Evolutionary conservation across 768 basidiomycete genomes (phyloP).

Genomic region (Tubosaeta sp.): DNA sequence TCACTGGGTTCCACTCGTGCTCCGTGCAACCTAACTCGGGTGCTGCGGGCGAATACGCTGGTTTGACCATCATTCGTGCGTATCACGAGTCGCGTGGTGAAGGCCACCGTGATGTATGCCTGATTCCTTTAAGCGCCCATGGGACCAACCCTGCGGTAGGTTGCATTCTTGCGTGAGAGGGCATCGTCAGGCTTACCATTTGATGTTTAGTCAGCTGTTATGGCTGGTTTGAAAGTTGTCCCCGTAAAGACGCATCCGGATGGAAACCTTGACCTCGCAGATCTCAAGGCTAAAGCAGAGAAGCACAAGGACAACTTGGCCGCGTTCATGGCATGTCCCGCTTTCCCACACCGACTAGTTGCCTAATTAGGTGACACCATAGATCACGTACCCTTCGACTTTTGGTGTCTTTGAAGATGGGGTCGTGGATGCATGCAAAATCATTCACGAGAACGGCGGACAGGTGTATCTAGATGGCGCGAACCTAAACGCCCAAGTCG

Average conservation of each 20-base stretch:
- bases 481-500: slow-evolving; percentile 92
- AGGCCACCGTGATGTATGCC: slow-evolving; percentile 80
- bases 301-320: slow-evolving; percentile 89
- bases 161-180: not conserved
- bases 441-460: slow-evolving; percentile 92
- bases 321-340: slow-evolving; percentile 78
- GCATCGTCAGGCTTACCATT: slow-evolving; percentile 12
- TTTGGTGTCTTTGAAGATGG: slow-evolving; percentile 97
- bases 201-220: slow-evolving; percentile 75
- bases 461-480: slow-evolving; percentile 97
- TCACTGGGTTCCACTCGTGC: slow-evolving; percentile 95
- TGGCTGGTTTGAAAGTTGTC: slow-evolving; percentile 97
- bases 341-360: slow-evolving; percentile 7
- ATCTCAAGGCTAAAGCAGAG: slow-evolving; percentile 83
- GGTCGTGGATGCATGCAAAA: slow-evolving; percentile 83
- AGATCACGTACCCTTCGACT: slow-evolving; percentile 97
- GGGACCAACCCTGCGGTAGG: slow-evolving; percentile 97
- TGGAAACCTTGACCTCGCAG: slow-evolving; percentile 85
- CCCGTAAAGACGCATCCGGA: slow-evolving; percentile 85
- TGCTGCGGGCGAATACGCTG: slow-evolving; percentile 95
- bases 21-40: slow-evolving; percentile 99
- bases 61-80: slow-evolving; percentile 90
- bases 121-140: slow-evolving; percentile 95
- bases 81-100: slow-evolving; percentile 91
- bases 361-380: slow-evolving; percentile 7